Base-by-base conservation (phyloP, 1,284 basidiomycete species). In the Sanghuangporus baumii region DNA sequence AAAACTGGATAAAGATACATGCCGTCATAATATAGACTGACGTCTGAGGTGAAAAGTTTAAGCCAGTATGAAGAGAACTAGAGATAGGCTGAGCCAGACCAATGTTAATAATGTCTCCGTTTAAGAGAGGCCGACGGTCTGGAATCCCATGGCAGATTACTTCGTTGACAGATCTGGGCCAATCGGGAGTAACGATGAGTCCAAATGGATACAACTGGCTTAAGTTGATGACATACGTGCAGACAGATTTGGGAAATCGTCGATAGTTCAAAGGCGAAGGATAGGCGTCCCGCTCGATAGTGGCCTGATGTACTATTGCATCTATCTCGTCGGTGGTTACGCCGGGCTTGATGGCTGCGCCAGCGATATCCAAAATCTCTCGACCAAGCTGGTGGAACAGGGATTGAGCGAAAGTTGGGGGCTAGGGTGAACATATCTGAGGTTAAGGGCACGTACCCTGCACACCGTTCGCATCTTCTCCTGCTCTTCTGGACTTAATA, bases 91-190 rank as follows among this genome's bases (percentile, higher is more conserved):
- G 41, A 61, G 48, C 57, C 76, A 66, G 70, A 91, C 87, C 96
- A 55, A 96, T 85, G 74, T 97, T 97, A 73, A 97, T 79, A 69
- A 98, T 98, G 74, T 98, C 96, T 31, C 95, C 95, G 68, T 96
- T 91, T 69, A 83, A 81, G 59, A 97, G 76, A 67, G 89, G 92
- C 62, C 94, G 81, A 69, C 91, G 82, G 76, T 97, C 95, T 50
- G 95, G 95, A 67, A 98, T 97, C 61, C 94, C 94, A 74, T 99
- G 97, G 74, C 97, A 99, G 70, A 99, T 96, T 62, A 88, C 89
- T 75, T 99, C 97, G 75, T 99, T 99, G 48, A 99, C 79, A 34
- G 93, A 94, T 37, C 91, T 91, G 55, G 60, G 55, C 60, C 59
- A 63, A 36, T 37, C 9, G 56, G 6, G 63, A 59, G 38, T 41